Evolutionary conservation across 140 eudicot genomes (phyloP), one percentile per base, ranked within the genome.

Genomic region (Ambrosia hybrid): DNA sequence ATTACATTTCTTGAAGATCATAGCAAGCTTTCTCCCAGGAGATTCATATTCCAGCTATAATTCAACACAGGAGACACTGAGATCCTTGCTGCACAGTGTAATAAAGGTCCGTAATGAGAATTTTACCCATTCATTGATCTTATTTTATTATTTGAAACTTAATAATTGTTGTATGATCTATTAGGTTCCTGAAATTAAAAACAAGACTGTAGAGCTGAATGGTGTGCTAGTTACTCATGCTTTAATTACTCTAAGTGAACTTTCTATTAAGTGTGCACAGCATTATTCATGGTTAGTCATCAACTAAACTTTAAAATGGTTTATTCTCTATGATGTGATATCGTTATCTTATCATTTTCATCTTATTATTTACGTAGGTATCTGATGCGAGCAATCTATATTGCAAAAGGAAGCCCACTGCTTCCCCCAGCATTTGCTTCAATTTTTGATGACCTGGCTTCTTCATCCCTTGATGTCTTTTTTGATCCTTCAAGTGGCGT

Each of bases 351-450:
- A 34, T 16, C 58, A 57, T 61, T 21, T 41, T 26, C 8, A 73
- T 55, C 16, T 62, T 33, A 43, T 16, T 48, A 51, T 65, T 52
- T 61, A 66, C 71, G 16, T 73, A 94, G 97, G 99, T 94, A 94
- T 74, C 88, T 86, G 57, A 78, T 94, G 96, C 86, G 97, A 51
- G 97, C 99, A 41, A 79, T 94, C 73, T 94, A 90, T 77, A 90
- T 94, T 72, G 96, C 97, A 66, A 90, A 90, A 78, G 99, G 97
- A 85, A 94, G 97, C 76, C 89, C 88, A 14, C 77, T 94, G 80
- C 99, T 94, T 81, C 99, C 99, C 9, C 99, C 97, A 12, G 88
- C 90, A 66, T 91, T 91, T 86, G 92, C 97, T 67, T 94, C 99
- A 37, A 83, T 94, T 67, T 94, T 94, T 74, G 96, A 94, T 75